Conservation (phyloP, 2,329 filamentous ascomycete genomes). For the Metarhizium sp. region DNA sequence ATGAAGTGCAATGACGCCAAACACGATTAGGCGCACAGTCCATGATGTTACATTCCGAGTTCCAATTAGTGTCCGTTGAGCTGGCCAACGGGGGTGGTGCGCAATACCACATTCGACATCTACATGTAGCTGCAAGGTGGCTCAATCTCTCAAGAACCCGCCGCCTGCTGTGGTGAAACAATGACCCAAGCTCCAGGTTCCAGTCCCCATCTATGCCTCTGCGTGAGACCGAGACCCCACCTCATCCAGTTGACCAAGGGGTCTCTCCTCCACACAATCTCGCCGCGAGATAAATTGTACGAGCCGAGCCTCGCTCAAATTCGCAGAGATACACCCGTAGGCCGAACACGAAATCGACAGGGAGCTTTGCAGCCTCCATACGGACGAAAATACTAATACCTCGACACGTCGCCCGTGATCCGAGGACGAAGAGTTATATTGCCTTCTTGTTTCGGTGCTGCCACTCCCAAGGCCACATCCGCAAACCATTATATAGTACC, state of each 20-base stretch:
- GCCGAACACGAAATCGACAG: not conserved
- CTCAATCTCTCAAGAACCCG: not conserved
- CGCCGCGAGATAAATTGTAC: not conserved
- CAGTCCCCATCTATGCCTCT: too few relatives aligned
- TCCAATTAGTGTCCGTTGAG: too few relatives aligned
- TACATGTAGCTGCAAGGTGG: not conserved
- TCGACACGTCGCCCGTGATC: not conserved
- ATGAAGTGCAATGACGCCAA: too few relatives aligned
- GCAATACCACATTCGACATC: not conserved
- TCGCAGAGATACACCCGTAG: not conserved
- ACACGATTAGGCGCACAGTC: too few relatives aligned
- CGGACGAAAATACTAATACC: not conserved
- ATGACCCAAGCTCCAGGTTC: slow-evolving; percentile 1
- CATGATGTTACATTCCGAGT: too few relatives aligned
- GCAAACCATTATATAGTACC: not conserved
- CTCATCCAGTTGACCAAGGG: too few relatives aligned
- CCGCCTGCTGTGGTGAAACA: not conserved
- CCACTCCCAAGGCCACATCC: not conserved
- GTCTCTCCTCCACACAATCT: not conserved
- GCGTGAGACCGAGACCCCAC: too few relatives aligned
- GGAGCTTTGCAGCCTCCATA: not conserved
- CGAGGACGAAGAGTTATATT: not conserved
- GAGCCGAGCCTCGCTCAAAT: not conserved
- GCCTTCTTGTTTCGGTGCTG: too few relatives aligned
- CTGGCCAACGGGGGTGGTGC: too few relatives aligned